phyloP scores from a whole-genome alignment of 2,329 filamentous ascomycete genomes.

The Pyrenophora tritici-repentis region DNA sequence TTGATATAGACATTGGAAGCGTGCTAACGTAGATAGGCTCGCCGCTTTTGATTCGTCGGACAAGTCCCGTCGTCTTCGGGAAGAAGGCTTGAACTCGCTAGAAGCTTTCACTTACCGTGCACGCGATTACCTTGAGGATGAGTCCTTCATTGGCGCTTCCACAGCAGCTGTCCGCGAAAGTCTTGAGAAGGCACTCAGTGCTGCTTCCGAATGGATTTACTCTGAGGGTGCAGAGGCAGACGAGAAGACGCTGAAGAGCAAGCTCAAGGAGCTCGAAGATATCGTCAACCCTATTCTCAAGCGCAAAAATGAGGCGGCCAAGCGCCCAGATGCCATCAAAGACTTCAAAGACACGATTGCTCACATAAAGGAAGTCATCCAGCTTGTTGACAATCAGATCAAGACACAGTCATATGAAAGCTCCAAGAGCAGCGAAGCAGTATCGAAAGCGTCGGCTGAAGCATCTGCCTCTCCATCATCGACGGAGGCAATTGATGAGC shows the following conservation, averaged over 20 bases:
- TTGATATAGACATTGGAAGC: neutral
- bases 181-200: constrained; percentile 71
- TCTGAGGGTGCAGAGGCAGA: constrained; percentile 78
- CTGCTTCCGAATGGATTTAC: constrained; percentile 88
- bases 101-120: constrained; percentile 91
- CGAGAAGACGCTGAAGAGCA: constrained; percentile 74
- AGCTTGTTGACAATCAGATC: constrained; percentile 72
- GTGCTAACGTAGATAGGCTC: constrained; percentile 58
- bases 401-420: constrained; percentile 67
- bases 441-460: constrained; percentile 50
- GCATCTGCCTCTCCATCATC: constrained; percentile 53
- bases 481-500: constrained; percentile 64
- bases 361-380: constrained; percentile 71
- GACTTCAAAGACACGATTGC: constrained; percentile 72
- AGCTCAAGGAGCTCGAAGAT: constrained; percentile 75
- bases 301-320: constrained; percentile 72
- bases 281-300: constrained; percentile 78
- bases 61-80: constrained; percentile 72
- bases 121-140: constrained; percentile 79
- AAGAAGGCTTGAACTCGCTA: constrained; percentile 90
- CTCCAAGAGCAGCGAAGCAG: constrained; percentile 43
- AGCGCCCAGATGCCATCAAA: constrained; percentile 72
- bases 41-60: constrained; percentile 87
- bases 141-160: constrained; percentile 73
- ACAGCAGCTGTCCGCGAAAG: constrained; percentile 68